Evolutionary conservation across 805 yeast genomes (phyloP).

Genomic region (Yamadazyma paraphyllophila): DNA sequence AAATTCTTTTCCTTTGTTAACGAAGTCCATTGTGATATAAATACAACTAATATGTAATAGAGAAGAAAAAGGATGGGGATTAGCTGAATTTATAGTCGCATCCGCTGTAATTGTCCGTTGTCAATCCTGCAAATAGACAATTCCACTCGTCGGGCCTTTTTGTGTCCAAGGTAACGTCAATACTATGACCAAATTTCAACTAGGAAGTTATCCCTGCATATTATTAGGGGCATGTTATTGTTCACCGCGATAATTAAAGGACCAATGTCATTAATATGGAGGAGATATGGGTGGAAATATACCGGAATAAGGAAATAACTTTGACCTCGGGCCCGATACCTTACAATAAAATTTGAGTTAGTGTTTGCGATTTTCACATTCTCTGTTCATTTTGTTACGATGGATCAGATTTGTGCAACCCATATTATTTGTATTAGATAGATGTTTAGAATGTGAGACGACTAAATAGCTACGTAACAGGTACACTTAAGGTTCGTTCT

Average conservation of each 20-base stretch:
- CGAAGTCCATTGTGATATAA: constrained; percentile 20
- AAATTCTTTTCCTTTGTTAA: constrained; percentile 32
- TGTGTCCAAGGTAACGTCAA: constrained; percentile 4
- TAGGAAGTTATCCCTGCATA: constrained; percentile 2
- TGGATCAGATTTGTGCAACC: background rate
- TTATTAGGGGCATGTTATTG: background rate
- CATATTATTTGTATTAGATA: no score
- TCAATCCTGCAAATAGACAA: constrained; percentile 4
- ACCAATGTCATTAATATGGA: background rate
- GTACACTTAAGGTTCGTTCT: no score
- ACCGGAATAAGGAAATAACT: no score
- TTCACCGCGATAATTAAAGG: background rate
- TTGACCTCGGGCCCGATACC: no score
- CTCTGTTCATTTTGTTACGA: no score
- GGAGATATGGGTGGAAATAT: background rate
- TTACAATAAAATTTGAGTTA: no score
- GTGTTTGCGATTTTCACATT: background rate
- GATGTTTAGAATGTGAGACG: background rate
- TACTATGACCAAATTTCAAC: constrained; percentile 4
- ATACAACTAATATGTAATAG: background rate
- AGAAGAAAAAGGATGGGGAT: constrained; percentile 1
- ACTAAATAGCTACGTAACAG: background rate
- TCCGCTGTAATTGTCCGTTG: background rate
- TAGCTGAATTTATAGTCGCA: constrained; percentile 3
- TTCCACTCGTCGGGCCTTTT: constrained; percentile 1